Percentiles rank a stretch among this genome's conserved stretches.
phyloP scores from a whole-genome alignment of 1,139 yeast species.

The Pichia sp. region DNA sequence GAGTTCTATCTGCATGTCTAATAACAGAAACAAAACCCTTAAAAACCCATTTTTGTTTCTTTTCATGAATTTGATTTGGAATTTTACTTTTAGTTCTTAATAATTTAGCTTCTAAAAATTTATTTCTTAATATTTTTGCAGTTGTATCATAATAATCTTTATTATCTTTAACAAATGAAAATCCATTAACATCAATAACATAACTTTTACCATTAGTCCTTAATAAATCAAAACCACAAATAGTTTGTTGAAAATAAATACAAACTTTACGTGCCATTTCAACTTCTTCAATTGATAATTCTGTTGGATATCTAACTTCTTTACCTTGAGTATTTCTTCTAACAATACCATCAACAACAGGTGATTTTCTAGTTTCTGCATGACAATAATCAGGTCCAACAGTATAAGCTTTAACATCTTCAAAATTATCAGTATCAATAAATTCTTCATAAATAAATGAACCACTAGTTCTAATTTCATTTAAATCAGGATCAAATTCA shows the following conservation, averaged over 20 bases:
- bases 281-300: slow-evolving; percentile 67
- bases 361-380: slow-evolving; percentile 97
- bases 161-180: slow-evolving; percentile 95
- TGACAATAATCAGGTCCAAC: slow-evolving; percentile 90
- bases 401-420: slow-evolving; percentile 97
- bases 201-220: slow-evolving; percentile 84
- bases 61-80: slow-evolving; percentile 36
- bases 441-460: slow-evolving; percentile 89
- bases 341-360: slow-evolving; percentile 98
- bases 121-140: slow-evolving; percentile 67
- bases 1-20: slow-evolving; percentile 97
- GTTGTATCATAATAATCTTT: slow-evolving; percentile 79
- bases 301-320: slow-evolving; percentile 86
- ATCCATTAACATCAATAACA: slow-evolving; percentile 97
- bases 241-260: slow-evolving; percentile 80
- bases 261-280: slow-evolving; percentile 75
- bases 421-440: slow-evolving; percentile 97
- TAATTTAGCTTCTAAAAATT: slow-evolving; percentile 60
- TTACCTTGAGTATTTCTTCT: slow-evolving; percentile 97
- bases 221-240: slow-evolving; percentile 93
- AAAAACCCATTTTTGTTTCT: slow-evolving; percentile 93
- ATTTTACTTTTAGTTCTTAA: slow-evolving; percentile 9
- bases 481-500: slow-evolving; percentile 82
- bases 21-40: slow-evolving; percentile 90
- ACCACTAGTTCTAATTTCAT: slow-evolving; percentile 78